A percentile compares a stretch with the other conserved stretches of the same genome.
These are phyloP conservation scores for Lentinula edodes DNA, from an alignment of 768 basidiomycete species.

Conservation along the genomic window DNA sequence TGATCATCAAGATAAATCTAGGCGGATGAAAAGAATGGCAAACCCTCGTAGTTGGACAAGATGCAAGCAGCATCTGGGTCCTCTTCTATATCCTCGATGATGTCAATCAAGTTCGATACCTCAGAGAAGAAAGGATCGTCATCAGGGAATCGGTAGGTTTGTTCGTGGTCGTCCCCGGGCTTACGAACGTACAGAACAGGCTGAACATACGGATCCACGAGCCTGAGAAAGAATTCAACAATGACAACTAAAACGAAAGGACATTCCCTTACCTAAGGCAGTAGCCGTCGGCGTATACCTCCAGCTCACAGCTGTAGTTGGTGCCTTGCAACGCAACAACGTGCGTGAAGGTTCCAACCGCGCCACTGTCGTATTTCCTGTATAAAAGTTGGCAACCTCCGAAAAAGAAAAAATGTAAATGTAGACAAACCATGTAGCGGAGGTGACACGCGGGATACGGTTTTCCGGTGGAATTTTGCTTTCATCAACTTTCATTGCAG, in stretches of 20 bases:
- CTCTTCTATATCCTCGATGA: conserved; percentile 86
- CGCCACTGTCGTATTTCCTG: conserved; percentile 94
- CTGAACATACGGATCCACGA: conserved; percentile 90
- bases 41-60: conserved; percentile 81
- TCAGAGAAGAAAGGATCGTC: conserved; percentile 96
- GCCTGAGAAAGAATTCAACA: conserved; percentile 31
- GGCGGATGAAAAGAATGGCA: not conserved
- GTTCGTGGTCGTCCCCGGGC: conserved; percentile 76
- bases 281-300: conserved; percentile 93
- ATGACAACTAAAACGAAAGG: conserved; percentile 6
- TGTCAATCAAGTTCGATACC: conserved; percentile 82
- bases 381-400: not conserved
- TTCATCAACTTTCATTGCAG: conserved; percentile 82
- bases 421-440: conserved; percentile 72
- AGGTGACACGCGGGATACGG: conserved; percentile 89
- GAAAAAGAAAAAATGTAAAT: conserved; percentile 7
- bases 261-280: conserved; percentile 56
- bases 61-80: conserved; percentile 77
- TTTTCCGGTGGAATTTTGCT: conserved; percentile 77
- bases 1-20: conserved; percentile 2
- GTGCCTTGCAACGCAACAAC: conserved; percentile 87
- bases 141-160: conserved; percentile 63
- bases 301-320: conserved; percentile 92
- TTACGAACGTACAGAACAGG: conserved; percentile 83
- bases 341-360: conserved; percentile 89